Evolutionary conservation across 2,329 filamentous ascomycete species (phyloP), one percentile per base, ranked within the genome.

Genomic region (Epichloe hybrida): DNA sequence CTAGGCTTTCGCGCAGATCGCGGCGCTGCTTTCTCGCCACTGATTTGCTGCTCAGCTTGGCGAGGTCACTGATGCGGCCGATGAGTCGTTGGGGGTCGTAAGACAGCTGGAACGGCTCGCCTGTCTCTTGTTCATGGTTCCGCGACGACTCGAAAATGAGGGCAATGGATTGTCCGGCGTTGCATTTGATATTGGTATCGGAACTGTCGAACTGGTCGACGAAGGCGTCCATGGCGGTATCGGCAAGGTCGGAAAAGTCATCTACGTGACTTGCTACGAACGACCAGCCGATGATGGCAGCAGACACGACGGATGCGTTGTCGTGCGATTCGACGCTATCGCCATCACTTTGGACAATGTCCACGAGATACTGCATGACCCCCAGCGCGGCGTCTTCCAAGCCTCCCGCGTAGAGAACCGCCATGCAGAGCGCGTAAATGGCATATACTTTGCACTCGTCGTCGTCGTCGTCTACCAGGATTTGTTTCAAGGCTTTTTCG

Each of bases 191-290:
- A 9, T 77, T 72, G 1, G 81, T 71, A 52, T 88, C 82, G 35
- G 74, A 74, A 63, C 85, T 88, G 53, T 90, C 82, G 17, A 95
- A 82, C 66, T 95, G 89, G 46, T 95, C 88, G 41, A 87, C 81
- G 58, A 95, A 88, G 2, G 84, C 82, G 49, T 93, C 85, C 59
- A 93, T 77, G 15, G 86, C 84, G 31, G 79, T 69, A 56, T 88
- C 82, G 35, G 84, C 87, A 53, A 81, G 75, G n/a, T 78, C 76
- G 57, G 86, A 80, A 42, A 89, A 73, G 59, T 91, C 86, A 3
- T 89, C 83, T 6, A 91, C 70, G 53, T 86, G 79, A 4, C 85
- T 89, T 5, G 85, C 86, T 5, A 94, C 76, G 56, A 91, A 84
- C 1, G 83, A 84, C 86, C 88, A 95, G 52, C 83, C 80, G 56